Percentiles rank a stretch among this genome's conserved stretches.
phyloP scores from a whole-genome alignment of 371 early-diverging fungal species.

The Rhizopus delemar region DNA sequence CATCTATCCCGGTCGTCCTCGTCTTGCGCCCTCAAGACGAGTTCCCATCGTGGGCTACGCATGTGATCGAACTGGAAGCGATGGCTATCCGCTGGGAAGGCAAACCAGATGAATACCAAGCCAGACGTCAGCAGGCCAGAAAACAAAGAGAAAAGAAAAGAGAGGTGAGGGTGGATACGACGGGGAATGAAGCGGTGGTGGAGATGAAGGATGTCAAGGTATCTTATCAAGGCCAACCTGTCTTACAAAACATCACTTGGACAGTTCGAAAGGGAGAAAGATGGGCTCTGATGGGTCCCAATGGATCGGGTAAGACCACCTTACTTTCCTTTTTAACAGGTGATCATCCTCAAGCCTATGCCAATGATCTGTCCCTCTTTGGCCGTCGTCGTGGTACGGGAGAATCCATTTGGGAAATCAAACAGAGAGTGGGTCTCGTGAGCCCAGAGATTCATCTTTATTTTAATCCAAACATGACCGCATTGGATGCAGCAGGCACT shows the following conservation, averaged over 20 bases:
- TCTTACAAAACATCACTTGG: conserved; percentile 56
- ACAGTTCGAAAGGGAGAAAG: conserved; percentile 52
- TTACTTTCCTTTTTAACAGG: conserved; percentile 61
- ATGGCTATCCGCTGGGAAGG: conserved; percentile 33
- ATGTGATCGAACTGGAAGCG: conserved; percentile 47
- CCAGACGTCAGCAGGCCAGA: conserved; percentile 1
- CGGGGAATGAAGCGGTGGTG: conserved; percentile 32
- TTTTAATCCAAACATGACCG: conserved; percentile 48
- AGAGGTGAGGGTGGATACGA: conserved; percentile 5
- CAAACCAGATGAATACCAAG: conserved; percentile 29
- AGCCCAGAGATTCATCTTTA: conserved; percentile 64
- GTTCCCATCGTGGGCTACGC: conserved; percentile 59
- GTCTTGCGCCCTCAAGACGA: conserved; percentile 60
- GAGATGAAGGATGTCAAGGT: conserved; percentile 54
- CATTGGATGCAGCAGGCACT: conserved; percentile 45
- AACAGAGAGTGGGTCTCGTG: conserved; percentile 49
- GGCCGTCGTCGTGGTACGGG: conserved; percentile 59
- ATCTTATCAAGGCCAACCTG: conserved; percentile 40
- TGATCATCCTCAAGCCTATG: conserved; percentile 68
- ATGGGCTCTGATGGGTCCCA: conserved; percentile 61
- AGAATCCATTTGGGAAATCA: conserved; percentile 64
- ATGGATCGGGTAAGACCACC: conserved; percentile 67
- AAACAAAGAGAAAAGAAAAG: conserved; percentile 1
- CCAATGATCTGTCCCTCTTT: conserved; percentile 58
- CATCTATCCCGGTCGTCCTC: conserved; percentile 45